Base-by-base conservation (phyloP, 331 rosid species). In the Quercus phellos region DNA sequence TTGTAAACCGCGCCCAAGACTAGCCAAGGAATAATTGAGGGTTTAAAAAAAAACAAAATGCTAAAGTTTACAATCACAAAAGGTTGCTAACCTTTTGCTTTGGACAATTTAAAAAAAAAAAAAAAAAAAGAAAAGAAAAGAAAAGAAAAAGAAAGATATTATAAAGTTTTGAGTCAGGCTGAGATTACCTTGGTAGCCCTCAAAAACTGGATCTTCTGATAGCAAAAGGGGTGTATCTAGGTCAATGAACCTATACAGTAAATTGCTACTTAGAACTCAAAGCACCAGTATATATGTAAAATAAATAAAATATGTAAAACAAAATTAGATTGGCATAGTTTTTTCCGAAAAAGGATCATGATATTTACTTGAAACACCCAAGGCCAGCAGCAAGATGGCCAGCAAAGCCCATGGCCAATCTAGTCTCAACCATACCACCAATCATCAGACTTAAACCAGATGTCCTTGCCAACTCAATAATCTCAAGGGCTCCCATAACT, bases 351-450 rank as follows among this genome's bases (percentile, higher is more conserved):
- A 78, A 77, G 34, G 24, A 53, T 35, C 55, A 68, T 4, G 16
- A 13, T 61, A 51, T 84, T 73, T 83, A 93, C 98, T 86, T 89
- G 68, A 86, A 94, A 82, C 94, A 89, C 21, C 99, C 99, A 68
- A 94, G 88, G 17, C 99, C 98, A 81, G 99, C 97, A 77, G 98
- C 98, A 87, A 94, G 96, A 78, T 92, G 97, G 70, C 97, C 94
- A 68, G 99, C 91, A 83, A 95, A 95, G 72, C 98, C 98, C 99
- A 95, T 92, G 74, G 99, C 99, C 0, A 95, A 82, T 86, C 96
- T 87, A 66, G 98, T 95, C 93, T 95, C 99, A 46, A 95, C 96
- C 99, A 94, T 92, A 59, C 99, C 99, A 71, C 99, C 98, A 46
- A 94, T 89, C 99, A 94, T 94, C 86, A 94, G 78, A 81, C 78